Evolutionary conservation across 2,329 filamentous ascomycete species (phyloP), one percentile per base, ranked within the genome.

Genomic region (Cordyceps pruinosa): DNA sequence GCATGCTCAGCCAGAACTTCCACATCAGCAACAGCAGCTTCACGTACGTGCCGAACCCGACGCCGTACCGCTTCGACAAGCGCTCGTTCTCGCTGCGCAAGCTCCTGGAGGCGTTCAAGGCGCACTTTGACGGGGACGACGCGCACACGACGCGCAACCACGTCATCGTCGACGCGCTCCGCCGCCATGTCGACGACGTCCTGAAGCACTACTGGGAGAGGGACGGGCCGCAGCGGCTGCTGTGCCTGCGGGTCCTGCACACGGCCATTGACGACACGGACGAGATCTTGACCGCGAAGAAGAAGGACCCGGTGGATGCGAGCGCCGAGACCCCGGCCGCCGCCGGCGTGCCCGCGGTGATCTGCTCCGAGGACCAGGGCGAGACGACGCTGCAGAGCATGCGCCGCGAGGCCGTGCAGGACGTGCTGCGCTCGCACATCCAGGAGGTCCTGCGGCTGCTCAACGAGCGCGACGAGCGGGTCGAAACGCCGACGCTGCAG

Each of bases 1-100:
- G 80, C n/a, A 84, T 84, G 81, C 67, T 84, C 1, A 74, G 75
- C 45, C 72, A 73, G 26, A 75, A 73, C 0, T 70, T 82, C 23
- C 77, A 81, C 53, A 76, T 82, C 23, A 69, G 70, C 6, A 67
- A 76, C 46, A 81, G 72, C 49, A 73, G 70, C 57, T 84, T 79
- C 60, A 78, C 78, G 2, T 76, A 77, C 65, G 70, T 84, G 1
- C 81, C 81, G 0, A 84, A 84, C 59, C 81, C 81, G 0, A 84
- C 81, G 0, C 70, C 73, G 1, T 77, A 79, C 54, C 68, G 67
- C n/a, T 84, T 80, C 80, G 75, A 82, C 58, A 79, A 73, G 58
- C 72, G 73, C 45, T 74, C 74, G 2, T 74, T 81, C 35, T 75
- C 72, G 39, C 62, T 81, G 1, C 64, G 68, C 17, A 73, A 70